Evolutionary conservation across 2,329 filamentous ascomycete species (phyloP), one percentile per base, ranked within the genome.

Genomic region (Amylocarpus encephaloides): DNA sequence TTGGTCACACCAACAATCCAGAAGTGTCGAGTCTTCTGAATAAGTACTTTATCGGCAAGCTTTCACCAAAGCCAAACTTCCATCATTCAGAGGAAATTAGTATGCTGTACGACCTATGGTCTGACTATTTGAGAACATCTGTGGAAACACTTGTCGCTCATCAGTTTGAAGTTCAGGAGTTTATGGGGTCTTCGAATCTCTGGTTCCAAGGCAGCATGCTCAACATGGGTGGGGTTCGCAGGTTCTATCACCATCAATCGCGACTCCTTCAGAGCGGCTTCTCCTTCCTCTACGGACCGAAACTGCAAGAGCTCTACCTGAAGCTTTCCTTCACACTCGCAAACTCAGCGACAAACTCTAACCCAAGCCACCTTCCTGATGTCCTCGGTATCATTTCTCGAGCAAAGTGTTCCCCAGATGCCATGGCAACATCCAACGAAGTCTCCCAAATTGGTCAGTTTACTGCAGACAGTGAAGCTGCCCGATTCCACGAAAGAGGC

Each of bases 1-100:
- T 79, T 3, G 75, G 74, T 0, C 76, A 79, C 56, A 76, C 74
- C 1, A 77, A 74, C 55, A 78, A 79, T 45, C 74, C 76, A 0
- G 75, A 78, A 56, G 75, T 78, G 0, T 66, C 70, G 4, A 76
- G 73, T 58, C 67, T 79, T 1, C 60, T 79, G 3, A 75, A 74
- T 0, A 77, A 77, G 38, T 79, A 79, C 57, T 77, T 77, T 47
- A 71, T 78, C 7, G 75, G 75, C 0, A 72, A 77, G 19, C 56
- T 78, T 11, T 71, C 72, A 0, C 68, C 71, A 1, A 77, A 78
- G 61, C 73, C 75, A 0, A 70, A 76, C 39, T 75, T 71, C 43
- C 67, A 69, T n/a, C 62, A 63, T 12, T 67, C 63, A 13, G 62
- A 67, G 0, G 74, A 77, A 7, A 62, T 78, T 15, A 67, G 68